These are phyloP conservation scores for Pseudogymnoascus sp. DNA, from an alignment of 2,329 filamentous ascomycete genomes.

Conservation along the genomic window DNA sequence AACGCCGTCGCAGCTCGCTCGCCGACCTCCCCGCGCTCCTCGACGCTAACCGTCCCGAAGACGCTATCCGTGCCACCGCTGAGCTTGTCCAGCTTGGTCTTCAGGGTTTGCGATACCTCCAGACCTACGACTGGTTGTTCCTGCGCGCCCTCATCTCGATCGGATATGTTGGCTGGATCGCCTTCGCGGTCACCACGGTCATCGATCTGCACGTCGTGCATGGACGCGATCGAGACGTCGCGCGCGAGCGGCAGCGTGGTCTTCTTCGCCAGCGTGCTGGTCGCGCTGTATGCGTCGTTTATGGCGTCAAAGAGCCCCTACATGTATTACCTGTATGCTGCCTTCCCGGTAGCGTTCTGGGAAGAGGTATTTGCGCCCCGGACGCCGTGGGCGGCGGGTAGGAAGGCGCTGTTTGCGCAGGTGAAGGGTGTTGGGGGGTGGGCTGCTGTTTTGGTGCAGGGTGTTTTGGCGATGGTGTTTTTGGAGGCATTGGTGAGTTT, in stretches of 20 bases:
- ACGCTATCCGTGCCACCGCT: conserved; percentile 73
- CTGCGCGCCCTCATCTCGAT: conserved; percentile 79
- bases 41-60: conserved; percentile 56
- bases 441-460: conserved; percentile 56
- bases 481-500: conserved; percentile 67
- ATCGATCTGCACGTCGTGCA: conserved; percentile 82
- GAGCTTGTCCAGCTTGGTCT: conserved; percentile 71
- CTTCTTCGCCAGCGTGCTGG: conserved; percentile 70
- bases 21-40: conserved; percentile 64
- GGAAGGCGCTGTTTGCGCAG: conserved; percentile 61
- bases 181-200: conserved; percentile 82
- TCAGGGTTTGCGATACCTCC: conserved; percentile 82
- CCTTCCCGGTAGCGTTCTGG: conserved; percentile 95
- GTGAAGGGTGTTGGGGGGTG: conserved; percentile 54
- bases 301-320: conserved; percentile 70
- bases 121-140: conserved; percentile 98
- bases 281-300: conserved; percentile 71
- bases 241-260: conserved; percentile 54
- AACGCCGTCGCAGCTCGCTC: conserved; percentile 61
- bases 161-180: conserved; percentile 93
- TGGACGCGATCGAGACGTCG: conserved; percentile 55
- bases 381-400: conserved; percentile 60
- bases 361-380: conserved; percentile 84
- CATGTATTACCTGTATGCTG: conserved; percentile 84
- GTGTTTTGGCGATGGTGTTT: conserved; percentile 62